Base-by-base conservation (phyloP, 257 asterid genomes). In the Solanum sitiens region DNA sequence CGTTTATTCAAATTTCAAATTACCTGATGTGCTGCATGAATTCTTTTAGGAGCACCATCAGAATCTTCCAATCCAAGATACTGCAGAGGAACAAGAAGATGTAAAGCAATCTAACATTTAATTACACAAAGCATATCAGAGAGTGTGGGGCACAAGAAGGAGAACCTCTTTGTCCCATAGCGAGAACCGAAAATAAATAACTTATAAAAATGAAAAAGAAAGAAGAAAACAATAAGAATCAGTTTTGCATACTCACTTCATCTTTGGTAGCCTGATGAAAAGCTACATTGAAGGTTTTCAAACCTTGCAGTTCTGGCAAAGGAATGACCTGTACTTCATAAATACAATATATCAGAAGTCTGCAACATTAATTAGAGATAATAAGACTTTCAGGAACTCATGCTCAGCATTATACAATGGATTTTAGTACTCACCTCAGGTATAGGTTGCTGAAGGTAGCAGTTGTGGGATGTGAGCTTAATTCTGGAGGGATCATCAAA, bases 251-350 rank as follows among this genome's bases (percentile, higher is more conserved):
- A 86, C 87, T 32, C 86, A 95, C 99, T 98, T 97, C 99, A 76
- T 95, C 99, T 91, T 95, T 95, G 25, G 96, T 93, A 44, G 98
- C 94, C 89, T 91, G 95, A 89, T 97, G 99, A 92, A 95, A 95
- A 70, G 99, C 98, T 77, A 95, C 99, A 91, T 95, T 95, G 90
- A 97, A 93, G n/a, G 96, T 93, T 89, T 95, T 97, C 87, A 94
- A 93, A 89, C 99, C 91, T 89, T 97, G 98, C 89, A 95, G 90
- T 89, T 97, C 99, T 83, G 99, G 99, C 89, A 97, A 94, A 86
- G 99, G 99, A 88, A 95, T 95, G 92, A 94, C 99, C 92, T 95
- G 94, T 87, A 97, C 98, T 92, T 97, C 99, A 65, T 97, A 97
- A 86, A n/a, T 97, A 97, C 86, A 97, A 88, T 88, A 95, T 94